A percentile compares a stretch with the other conserved stretches of the same genome.
Evolutionary conservation across 306 rosid genomes (phyloP).

Genomic region (Spatholobus suberectus): DNA sequence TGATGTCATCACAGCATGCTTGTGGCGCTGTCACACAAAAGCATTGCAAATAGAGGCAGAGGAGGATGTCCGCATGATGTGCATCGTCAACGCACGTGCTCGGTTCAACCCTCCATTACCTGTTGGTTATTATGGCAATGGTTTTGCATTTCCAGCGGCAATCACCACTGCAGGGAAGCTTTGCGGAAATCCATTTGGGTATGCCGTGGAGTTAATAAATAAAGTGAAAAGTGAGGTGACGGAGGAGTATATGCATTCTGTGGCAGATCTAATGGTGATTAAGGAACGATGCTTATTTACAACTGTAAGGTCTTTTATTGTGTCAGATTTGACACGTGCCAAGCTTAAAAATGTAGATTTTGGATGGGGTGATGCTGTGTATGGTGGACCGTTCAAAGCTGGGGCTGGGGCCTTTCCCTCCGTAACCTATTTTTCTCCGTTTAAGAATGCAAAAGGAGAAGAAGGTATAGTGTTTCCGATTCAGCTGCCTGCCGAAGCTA

Average conservation of each 20-base stretch:
- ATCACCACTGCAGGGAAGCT: constrained; percentile 10
- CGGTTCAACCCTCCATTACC: constrained; percentile 20
- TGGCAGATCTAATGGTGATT: constrained; percentile 45
- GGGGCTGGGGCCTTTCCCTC: constrained; percentile 1
- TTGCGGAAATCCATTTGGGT: background rate
- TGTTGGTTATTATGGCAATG: constrained; percentile 38
- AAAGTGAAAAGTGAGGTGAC: constrained; percentile 21
- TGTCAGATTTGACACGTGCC: constrained; percentile 39
- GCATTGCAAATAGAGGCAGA: constrained; percentile 40
- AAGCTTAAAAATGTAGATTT: constrained; percentile 35
- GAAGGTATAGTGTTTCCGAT: constrained; percentile 46
- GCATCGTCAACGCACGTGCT: background rate
- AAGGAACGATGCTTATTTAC: constrained; percentile 32
- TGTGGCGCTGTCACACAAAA: constrained; percentile 45
- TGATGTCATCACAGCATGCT: constrained; percentile 38
- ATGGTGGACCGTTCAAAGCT: constrained; percentile 37
- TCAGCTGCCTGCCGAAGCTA: constrained; percentile 44
- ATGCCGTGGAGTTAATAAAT: constrained; percentile 29
- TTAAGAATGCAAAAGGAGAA: constrained; percentile 40
- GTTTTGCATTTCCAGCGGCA: background rate
- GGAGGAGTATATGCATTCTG: constrained; percentile 47
- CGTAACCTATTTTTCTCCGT: background rate
- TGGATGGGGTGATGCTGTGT: constrained; percentile 63
- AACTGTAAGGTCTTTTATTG: background rate
- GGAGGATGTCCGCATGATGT: constrained; percentile 27